Conservation (phyloP, 306 rosid species). For the Bauhinia variegata region DNA sequence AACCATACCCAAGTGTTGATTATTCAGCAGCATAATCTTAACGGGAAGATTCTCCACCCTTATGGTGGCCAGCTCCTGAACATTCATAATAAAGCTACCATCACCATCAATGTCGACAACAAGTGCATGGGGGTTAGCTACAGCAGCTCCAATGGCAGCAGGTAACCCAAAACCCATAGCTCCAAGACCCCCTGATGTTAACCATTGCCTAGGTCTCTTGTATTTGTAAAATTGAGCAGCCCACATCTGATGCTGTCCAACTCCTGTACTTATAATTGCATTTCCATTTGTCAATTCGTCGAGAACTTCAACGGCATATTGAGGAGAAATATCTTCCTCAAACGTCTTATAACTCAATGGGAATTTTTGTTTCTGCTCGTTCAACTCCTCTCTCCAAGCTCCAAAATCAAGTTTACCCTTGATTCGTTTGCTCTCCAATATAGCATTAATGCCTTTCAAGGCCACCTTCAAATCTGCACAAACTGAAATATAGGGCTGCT, state of each 20-base stretch:
- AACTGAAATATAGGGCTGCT: slow-evolving; percentile 75
- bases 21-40: slow-evolving; percentile 75
- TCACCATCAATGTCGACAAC: slow-evolving; percentile 93
- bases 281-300: slow-evolving; percentile 81
- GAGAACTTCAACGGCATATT: slow-evolving; percentile 78
- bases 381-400: slow-evolving; percentile 75
- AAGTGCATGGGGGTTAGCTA: slow-evolving; percentile 63
- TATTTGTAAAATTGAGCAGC: slow-evolving; percentile 87
- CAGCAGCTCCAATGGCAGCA: slow-evolving; percentile 88
- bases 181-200: slow-evolving; percentile 84
- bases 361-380: slow-evolving; percentile 63
- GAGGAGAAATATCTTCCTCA: slow-evolving; percentile 74
- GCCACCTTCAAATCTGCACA: slow-evolving; percentile 82
- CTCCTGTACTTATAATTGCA: slow-evolving; percentile 86
- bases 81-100: slow-evolving; percentile 89
- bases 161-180: slow-evolving; percentile 98
- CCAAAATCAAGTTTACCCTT: slow-evolving; percentile 53
- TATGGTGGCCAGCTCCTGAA: slow-evolving; percentile 79
- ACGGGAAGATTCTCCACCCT: slow-evolving; percentile 81
- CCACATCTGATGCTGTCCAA: slow-evolving; percentile 95
- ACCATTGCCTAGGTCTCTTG: slow-evolving; percentile 81
- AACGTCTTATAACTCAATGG: slow-evolving; percentile 77
- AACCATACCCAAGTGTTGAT: slow-evolving; percentile 97
- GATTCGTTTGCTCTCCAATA: slow-evolving; percentile 47
- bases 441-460: slow-evolving; percentile 59